These are phyloP conservation scores for Massariosphaeria phaeospora DNA, from an alignment of 495 filamentous ascomycete genomes.

Conservation along the genomic window DNA sequence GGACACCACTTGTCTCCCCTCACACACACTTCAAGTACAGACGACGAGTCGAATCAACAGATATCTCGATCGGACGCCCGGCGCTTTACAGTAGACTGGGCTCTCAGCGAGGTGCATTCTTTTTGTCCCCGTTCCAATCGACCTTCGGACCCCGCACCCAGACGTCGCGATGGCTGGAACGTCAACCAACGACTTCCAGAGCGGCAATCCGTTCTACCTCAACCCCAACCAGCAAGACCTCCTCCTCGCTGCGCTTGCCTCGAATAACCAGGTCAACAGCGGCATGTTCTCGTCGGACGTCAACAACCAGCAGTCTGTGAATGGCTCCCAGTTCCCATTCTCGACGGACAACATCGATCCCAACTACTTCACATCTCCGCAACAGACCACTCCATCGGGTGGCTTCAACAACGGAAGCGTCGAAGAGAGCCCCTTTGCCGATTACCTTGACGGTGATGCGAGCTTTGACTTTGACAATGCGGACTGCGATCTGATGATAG, in stretches of 20 bases:
- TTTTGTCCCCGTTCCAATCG: background rate
- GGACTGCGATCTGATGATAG: slow-evolving; percentile 62
- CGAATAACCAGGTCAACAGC: slow-evolving; percentile 52
- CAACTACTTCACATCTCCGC: slow-evolving; percentile 43
- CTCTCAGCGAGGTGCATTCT: background rate
- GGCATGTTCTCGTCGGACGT: slow-evolving; percentile 7
- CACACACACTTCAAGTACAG: background rate
- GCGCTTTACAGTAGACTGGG: slow-evolving; percentile 31
- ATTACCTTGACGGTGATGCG: slow-evolving; percentile 66
- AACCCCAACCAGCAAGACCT: slow-evolving; percentile 84
- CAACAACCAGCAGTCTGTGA: slow-evolving; percentile 2
- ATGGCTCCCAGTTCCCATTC: slow-evolving; percentile 23
- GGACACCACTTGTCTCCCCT: background rate
- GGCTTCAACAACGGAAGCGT: slow-evolving; percentile 46
- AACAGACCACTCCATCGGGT: slow-evolving; percentile 42
- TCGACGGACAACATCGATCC: slow-evolving; percentile 23
- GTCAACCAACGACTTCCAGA: slow-evolving; percentile 28
- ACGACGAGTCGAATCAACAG: background rate
- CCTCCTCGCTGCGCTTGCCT: slow-evolving; percentile 79
- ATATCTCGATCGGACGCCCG: slow-evolving; percentile 22
- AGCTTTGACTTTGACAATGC: slow-evolving; percentile 58
- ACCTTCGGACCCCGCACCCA: slow-evolving; percentile 23
- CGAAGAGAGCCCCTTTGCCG: slow-evolving; percentile 75
- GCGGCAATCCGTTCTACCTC: slow-evolving; percentile 50
- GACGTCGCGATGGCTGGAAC: slow-evolving; percentile 28